These are phyloP conservation scores for Melaleuca quinquenervia DNA, from an alignment of 345 rosid genomes.

Conservation along the genomic window DNA sequence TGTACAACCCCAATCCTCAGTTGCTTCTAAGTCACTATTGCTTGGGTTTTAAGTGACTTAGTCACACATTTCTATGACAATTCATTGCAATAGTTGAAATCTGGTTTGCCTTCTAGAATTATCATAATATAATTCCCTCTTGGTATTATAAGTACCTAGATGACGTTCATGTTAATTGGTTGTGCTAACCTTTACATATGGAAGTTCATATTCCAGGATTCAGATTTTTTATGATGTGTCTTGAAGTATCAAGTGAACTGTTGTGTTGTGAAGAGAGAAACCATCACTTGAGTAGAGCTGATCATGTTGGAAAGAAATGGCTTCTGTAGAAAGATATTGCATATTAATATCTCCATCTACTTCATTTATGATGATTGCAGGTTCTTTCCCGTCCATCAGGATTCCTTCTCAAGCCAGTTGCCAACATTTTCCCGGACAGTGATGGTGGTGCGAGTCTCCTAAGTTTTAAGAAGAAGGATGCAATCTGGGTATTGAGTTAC, in stretches of 20 bases:
- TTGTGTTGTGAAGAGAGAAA: not conserved
- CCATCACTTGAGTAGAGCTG: not conserved
- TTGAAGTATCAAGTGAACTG: not conserved
- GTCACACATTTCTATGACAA: not conserved
- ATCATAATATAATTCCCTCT: not conserved
- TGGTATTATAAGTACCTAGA: not conserved
- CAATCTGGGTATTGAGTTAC: slow-evolving; percentile 58
- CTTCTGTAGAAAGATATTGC: not conserved
- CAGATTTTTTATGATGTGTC: not conserved
- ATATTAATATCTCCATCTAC: not conserved
- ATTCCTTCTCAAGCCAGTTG: slow-evolving; percentile 83
- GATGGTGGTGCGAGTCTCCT: slow-evolving; percentile 55
- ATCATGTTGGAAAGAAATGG: not conserved
- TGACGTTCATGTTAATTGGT: not conserved
- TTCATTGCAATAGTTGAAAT: not conserved
- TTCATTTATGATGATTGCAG: slow-evolving; percentile 25
- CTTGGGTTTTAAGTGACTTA: not conserved
- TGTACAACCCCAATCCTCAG: not conserved
- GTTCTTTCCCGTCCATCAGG: slow-evolving; percentile 80
- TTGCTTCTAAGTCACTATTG: not conserved
- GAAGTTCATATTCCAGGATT: not conserved
- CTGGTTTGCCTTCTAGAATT: not conserved
- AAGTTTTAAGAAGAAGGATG: slow-evolving; percentile 71
- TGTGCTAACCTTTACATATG: not conserved
- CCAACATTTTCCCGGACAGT: slow-evolving; percentile 44